Conservation (phyloP, 257 asterid species). For the Solanum verrucosum region DNA sequence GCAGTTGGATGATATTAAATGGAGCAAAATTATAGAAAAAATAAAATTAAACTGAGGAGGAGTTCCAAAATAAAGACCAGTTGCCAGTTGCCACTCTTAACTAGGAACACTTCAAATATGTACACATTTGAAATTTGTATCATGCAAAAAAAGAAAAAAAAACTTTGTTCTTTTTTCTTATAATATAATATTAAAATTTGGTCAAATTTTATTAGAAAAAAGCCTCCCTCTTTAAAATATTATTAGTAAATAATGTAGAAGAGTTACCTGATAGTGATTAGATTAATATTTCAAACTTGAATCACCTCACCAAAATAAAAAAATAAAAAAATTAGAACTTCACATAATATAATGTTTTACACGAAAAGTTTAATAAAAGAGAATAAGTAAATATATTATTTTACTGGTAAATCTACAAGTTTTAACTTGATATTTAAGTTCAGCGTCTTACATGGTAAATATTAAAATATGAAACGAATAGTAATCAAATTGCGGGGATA, state of each 20-base stretch:
- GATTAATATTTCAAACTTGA: not conserved
- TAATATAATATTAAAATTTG: too few species aligned
- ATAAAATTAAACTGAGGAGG: not conserved
- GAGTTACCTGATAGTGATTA: not conserved
- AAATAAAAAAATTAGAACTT: too few species aligned
- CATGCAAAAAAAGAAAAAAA: too few species aligned
- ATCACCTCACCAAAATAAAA: too few species aligned
- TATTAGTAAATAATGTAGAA: too few species aligned
- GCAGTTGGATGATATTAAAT: not conserved
- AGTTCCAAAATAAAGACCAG: not conserved
- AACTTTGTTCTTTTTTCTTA: too few species aligned
- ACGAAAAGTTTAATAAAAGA: not conserved
- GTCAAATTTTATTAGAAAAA: too few species aligned
- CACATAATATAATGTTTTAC: not conserved
- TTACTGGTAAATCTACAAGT: too few species aligned
- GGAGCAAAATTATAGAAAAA: too few species aligned
- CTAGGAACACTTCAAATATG: not conserved
- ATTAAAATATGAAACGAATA: rapidly evolving
- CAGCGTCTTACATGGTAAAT: too few species aligned
- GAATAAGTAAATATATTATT: not conserved
- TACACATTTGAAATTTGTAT: not conserved
- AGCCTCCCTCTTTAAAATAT: not conserved
- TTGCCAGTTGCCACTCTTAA: not conserved
- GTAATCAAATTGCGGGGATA: conserved; percentile 43
- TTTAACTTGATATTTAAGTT: not conserved